Percentiles rank a stretch among this genome's conserved stretches.
Conservation (phyloP, 2,329 filamentous ascomycete species). For the Arthrobotrys megalospora region DNA sequence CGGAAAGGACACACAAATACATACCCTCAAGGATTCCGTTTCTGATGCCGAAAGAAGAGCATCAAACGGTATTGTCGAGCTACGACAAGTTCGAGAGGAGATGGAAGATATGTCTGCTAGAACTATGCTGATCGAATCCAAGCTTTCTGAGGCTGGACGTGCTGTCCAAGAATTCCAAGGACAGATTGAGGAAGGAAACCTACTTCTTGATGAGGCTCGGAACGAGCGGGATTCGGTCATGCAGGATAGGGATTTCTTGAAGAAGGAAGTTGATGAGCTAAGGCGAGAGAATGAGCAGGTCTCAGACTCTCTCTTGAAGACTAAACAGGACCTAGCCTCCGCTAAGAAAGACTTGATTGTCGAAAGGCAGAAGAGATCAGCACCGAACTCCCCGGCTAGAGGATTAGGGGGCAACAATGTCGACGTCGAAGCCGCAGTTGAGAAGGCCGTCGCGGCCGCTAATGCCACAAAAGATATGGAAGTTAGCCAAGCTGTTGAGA, state of each 20-base stretch:
- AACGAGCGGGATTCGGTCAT: conserved; percentile 48
- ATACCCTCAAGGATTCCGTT: conserved; percentile 87
- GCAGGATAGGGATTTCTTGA: conserved; percentile 61
- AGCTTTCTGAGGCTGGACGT: conserved; percentile 75
- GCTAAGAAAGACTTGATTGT: conserved; percentile 59
- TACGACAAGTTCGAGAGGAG: conserved; percentile 71
- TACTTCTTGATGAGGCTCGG: conserved; percentile 35
- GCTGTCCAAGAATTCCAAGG: conserved; percentile 72
- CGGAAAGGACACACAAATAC: conserved; percentile 92
- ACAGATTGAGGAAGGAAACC: conserved; percentile 50
- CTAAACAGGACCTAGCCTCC: conserved; percentile 55
- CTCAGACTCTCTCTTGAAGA: conserved; percentile 47
- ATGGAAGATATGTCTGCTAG: conserved; percentile 71
- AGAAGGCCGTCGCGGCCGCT: conserved; percentile 67
- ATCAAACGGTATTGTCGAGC: conserved; percentile 75
- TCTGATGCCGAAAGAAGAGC: conserved; percentile 87
- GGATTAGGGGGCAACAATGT: conserved; percentile 65
- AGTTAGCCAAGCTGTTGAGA: conserved; percentile 87
- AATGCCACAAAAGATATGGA: conserved; percentile 72
- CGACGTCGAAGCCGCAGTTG: conserved; percentile 69
- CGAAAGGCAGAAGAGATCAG: conserved; percentile 48
- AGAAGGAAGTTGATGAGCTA: conserved; percentile 61
- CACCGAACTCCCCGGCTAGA: conserved; percentile 66
- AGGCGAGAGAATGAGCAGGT: conserved; percentile 59
- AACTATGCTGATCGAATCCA: conserved; percentile 80